A percentile compares a stretch with the other conserved stretches of the same genome.
Evolutionary conservation across 495 filamentous ascomycete species (phyloP).

Genomic region (Podospora bellae-mahoneyi): DNA sequence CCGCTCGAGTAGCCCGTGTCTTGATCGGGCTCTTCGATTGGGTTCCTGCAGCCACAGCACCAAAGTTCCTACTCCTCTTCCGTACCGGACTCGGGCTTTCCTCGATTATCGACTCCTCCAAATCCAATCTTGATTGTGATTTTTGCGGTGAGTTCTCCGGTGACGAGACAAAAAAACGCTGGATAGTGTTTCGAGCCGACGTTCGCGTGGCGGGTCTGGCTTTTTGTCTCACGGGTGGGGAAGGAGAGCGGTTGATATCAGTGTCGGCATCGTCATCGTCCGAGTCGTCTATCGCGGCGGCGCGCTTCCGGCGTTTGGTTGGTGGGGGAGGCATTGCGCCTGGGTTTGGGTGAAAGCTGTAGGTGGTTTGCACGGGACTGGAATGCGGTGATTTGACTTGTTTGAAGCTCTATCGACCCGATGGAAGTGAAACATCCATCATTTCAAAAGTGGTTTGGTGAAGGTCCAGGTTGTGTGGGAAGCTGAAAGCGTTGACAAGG

Average conservation of each 20-base stretch:
- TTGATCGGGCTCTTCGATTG: slow-evolving; percentile 52
- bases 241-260: neutral
- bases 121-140: neutral
- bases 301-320: slow-evolving; percentile 48
- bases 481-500: neutral
- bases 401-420: neutral
- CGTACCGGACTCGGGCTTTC: slow-evolving; percentile 32
- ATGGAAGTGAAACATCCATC: neutral
- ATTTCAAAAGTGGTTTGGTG: neutral
- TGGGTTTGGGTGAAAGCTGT: neutral
- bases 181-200: slow-evolving; percentile 35
- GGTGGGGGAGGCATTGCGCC: slow-evolving; percentile 52
- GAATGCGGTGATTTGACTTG: neutral
- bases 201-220: slow-evolving; percentile 19
- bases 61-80: slow-evolving; percentile 26
- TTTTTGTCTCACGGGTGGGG: neutral
- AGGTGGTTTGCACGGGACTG: neutral
- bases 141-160: neutral
- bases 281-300: slow-evolving; percentile 31
- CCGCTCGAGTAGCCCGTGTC: slow-evolving; percentile 23
- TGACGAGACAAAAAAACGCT: slow-evolving; percentile 40
- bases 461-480: neutral
- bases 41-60: slow-evolving; percentile 17
- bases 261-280: slow-evolving; percentile 29
- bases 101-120: neutral